Conservation (phyloP, 2,329 filamentous ascomycete species). For the Neonectria magnoliae region DNA sequence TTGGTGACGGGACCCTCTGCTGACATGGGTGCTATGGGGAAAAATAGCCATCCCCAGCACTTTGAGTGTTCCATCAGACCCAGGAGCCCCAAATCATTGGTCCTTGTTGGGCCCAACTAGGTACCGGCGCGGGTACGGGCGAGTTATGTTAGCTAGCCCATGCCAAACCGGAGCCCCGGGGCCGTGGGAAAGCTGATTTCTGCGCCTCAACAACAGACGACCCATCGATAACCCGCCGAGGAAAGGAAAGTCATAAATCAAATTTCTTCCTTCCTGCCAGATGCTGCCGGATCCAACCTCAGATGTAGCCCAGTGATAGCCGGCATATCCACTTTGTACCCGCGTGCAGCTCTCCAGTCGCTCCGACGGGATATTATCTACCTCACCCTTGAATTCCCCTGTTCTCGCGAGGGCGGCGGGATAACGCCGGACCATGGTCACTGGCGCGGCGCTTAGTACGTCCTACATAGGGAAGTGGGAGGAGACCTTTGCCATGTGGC, state of each 20-base stretch:
- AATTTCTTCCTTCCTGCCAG: constrained; percentile 22
- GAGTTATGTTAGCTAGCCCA: neutral
- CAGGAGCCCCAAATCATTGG: constrained; percentile 28
- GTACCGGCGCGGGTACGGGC: constrained; percentile 1
- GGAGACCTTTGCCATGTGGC: constrained; percentile 31
- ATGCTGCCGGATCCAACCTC: neutral
- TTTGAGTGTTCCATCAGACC: constrained; percentile 43
- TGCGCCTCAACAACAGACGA: constrained; percentile 1
- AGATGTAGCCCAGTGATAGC: neutral
- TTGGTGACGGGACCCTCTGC: neutral
- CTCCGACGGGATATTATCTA: too few species aligned
- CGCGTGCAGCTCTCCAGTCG: neutral
- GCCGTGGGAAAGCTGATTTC: constrained; percentile 16
- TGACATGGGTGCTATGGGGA: constrained; percentile 4
- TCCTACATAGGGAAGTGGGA: too few species aligned
- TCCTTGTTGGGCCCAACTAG: constrained; percentile 24
- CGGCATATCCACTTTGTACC: neutral
- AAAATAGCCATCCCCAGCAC: constrained; percentile 45
- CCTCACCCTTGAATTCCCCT: too few species aligned
- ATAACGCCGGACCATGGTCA: neutral
- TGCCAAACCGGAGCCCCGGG: constrained; percentile 1
- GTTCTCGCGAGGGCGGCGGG: neutral
- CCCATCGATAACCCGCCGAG: neutral
- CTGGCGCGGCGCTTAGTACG: neutral
- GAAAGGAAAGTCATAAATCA: constrained; percentile 14